Evolutionary conservation across 2,329 filamentous ascomycete genomes (phyloP).

Genomic region (Fusarium lyarnte): DNA sequence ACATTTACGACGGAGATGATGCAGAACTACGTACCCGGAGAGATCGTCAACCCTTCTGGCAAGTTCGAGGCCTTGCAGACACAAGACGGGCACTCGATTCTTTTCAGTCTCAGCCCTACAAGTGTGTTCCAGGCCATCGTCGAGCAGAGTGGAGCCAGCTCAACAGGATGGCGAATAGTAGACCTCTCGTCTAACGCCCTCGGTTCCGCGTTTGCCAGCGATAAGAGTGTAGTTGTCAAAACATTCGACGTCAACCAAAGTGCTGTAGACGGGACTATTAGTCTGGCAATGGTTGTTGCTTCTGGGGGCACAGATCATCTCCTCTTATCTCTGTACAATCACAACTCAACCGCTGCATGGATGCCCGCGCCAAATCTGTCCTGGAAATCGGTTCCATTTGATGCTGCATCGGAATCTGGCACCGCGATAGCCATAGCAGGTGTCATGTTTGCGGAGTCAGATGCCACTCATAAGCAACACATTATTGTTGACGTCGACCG

Average conservation of each 20-base stretch:
- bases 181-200: rapidly evolving
- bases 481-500: not conserved
- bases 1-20: not conserved
- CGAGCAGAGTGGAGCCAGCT: not conserved
- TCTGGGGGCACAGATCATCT: not conserved
- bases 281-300: not conserved
- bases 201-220: not conserved
- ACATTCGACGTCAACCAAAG: not conserved
- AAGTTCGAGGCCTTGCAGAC: not conserved
- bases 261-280: not conserved
- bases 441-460: not conserved
- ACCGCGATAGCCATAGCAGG: rapidly evolving
- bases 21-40: not conserved
- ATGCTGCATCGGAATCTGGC: rapidly evolving
- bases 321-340: not conserved
- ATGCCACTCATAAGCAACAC: not conserved
- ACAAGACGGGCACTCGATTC: not conserved
- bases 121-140: not conserved
- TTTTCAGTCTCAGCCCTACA: rapidly evolving
- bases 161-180: not conserved
- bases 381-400: not conserved
- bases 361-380: not conserved
- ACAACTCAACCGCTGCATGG: not conserved
- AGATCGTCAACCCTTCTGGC: not conserved
- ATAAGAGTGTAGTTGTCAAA: not conserved